Base-by-base conservation (phyloP, 176 grass and related monocot species). In the Zoysia japonica region DNA sequence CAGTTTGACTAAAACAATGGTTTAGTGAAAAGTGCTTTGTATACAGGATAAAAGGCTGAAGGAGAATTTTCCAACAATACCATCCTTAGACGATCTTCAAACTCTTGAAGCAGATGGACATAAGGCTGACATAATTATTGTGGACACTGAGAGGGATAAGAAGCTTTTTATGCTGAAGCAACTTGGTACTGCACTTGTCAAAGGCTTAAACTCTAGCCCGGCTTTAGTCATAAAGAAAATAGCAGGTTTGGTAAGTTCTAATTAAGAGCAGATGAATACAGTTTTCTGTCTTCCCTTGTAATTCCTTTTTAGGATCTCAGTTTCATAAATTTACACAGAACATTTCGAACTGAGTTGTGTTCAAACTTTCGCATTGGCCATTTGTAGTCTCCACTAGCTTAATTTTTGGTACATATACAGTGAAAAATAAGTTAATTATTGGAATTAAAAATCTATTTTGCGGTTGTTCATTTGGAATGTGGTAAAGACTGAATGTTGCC, bases 161-260 rank as follows among this genome's bases (percentile, higher is more conserved):
- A 99, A 99, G 52, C 83, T 99, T 88, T 93, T 83, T 67, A 99
- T 95, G 92, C 75, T 93, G 82, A 99, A 99, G 76, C 96, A 99
- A 69, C 90, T 99, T 76, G 91, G 86, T 84, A 71, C 81, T 19
- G 96, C 92, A 68, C 85, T 93, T 68, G 93, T 93, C 59, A 99
- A 95, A 88, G 92, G 96, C 57, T 70, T 99, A 76, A 90, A 87
- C 59, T 86, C 82, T 79, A 99, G 90, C 82, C 88, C 96, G 71
- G 90, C 90, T 82, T 83, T 91, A 79, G 79, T 95, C 71, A 99
- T 99, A 74, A 99, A 99, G 86, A 99, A 99, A 62, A 99, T 99
- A 78, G 96, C 96, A 61, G 87, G 92, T 81, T 89, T 99, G 96
- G 96, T 99, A 90, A 84, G 90, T 93, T 84, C 54, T 61, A 70